Evolutionary conservation across 768 basidiomycete species (phyloP), one percentile per base, ranked within the genome.

Genomic region (Mycena olivaceomarginata): DNA sequence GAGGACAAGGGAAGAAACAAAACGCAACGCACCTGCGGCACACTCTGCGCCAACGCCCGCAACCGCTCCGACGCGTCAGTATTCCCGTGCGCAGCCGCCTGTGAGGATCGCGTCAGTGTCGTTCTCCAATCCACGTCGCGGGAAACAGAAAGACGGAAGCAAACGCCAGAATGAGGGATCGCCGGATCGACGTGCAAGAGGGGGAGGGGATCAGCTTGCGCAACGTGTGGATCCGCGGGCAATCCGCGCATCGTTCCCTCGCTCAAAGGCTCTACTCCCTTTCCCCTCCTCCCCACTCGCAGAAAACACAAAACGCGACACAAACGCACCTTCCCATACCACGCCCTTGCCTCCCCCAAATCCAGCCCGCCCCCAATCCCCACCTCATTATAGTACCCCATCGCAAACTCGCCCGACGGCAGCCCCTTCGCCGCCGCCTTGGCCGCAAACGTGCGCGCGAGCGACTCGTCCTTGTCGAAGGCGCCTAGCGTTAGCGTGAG

Each of bases 381-480:
- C 1, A 99, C 95, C 84, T 99, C 98, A 48, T 90, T 90, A 83
- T 98, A 99, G 83, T 99, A 99, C 1, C 98, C 98, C 92, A 99
- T 94, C 0, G 97, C 98, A 83, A 99, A 99, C 83, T 97, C 95
- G 0, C 96, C 98, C 72, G 91, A 93, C 0, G 95, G 89, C 59
- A 98, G 86, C 0, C 93, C 94, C 80, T 93, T 95, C 63, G 87
- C 83, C 0, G 94, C 94, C 0, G 95, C 94, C 85, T 98, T 98
- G 78, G 96, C 94, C 0, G 98, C 98, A 85, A 98, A 99, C 0
- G 94, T 95, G 78, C 92, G 92, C 2, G 98, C 97, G 4, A 99
- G 89, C 1, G 83, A 86, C 83, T 98, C 97, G 83, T 98, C 96
- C 84, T 97, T 97, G 51, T 96, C 95, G 80, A 98, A 51, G 2